Percentiles rank a stretch among this genome's conserved stretches.
phyloP scores from a whole-genome alignment of 1,139 yeast species.

The Pichia sp. region DNA sequence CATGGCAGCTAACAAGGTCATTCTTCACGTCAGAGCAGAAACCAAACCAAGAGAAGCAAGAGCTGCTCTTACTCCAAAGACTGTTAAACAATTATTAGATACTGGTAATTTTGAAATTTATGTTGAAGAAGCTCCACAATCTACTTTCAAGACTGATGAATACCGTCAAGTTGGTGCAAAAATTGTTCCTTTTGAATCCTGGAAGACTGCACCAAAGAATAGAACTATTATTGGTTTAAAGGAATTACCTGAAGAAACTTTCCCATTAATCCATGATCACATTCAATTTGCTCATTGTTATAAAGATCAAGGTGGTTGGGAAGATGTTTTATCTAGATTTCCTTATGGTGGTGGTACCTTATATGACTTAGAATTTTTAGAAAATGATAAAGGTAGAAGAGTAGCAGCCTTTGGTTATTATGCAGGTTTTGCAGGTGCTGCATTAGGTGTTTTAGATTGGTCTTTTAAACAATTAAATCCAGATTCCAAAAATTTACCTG shows the following conservation, averaged over 20 bases:
- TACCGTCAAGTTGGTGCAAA: slow-evolving; percentile 76
- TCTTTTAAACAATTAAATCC: slow-evolving; percentile 76
- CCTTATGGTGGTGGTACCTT: slow-evolving; percentile 86
- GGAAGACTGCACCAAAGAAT: slow-evolving; percentile 87
- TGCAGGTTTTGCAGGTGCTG: slow-evolving; percentile 99
- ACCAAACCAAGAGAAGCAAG: slow-evolving; percentile 96
- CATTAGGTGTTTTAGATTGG: slow-evolving; percentile 92
- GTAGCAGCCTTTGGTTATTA: slow-evolving; percentile 98
- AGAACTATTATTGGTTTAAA: slow-evolving; percentile 88
- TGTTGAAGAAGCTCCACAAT: slow-evolving; percentile 82
- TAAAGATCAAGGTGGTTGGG: slow-evolving; percentile 96
- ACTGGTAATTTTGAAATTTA: slow-evolving; percentile 77
- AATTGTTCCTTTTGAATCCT: slow-evolving; percentile 87
- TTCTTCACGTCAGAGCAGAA: slow-evolving; percentile 85
- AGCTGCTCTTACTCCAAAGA: slow-evolving; percentile 91
- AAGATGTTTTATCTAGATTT: slow-evolving; percentile 80
- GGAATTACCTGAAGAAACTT: slow-evolving; percentile 90
- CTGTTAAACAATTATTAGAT: slow-evolving; percentile 74
- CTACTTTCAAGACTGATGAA: slow-evolving; percentile 70
- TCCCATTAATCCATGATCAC: slow-evolving; percentile 93
- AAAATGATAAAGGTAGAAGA: slow-evolving; percentile 91
- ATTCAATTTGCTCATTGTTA: slow-evolving; percentile 98
- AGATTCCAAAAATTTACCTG: slow-evolving; percentile 59
- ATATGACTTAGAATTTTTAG: slow-evolving; percentile 90
- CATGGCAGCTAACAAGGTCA: slow-evolving; percentile 35